Conservation (phyloP, 2,329 filamentous ascomycete genomes). For the Dothideomycetidae sp. region DNA sequence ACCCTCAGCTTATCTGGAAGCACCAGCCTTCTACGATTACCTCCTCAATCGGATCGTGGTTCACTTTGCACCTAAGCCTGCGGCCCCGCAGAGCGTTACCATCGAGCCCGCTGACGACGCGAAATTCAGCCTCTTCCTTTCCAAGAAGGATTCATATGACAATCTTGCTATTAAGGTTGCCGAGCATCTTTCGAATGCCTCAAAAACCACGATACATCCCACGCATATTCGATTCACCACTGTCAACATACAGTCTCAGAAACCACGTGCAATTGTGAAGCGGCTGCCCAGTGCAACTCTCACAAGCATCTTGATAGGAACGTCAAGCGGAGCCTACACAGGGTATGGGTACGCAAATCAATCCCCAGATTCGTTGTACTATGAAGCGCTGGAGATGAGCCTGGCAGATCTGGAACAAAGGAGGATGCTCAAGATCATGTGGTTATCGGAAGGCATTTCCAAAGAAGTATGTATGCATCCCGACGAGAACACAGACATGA, state of each 20-base stretch:
- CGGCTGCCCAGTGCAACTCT: conserved; percentile 57
- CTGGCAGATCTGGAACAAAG: conserved; percentile 86
- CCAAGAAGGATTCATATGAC: conserved; percentile 81
- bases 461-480: conserved; percentile 56
- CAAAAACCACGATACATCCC: conserved; percentile 44
- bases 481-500: neutral
- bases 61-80: conserved; percentile 53
- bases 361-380: conserved; percentile 60
- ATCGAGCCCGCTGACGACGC: conserved; percentile 38
- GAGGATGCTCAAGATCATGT: conserved; percentile 69
- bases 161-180: conserved; percentile 72
- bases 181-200: conserved; percentile 43
- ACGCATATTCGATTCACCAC: conserved; percentile 89
- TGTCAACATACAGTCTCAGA: conserved; percentile 60
- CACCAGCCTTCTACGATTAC: conserved; percentile 84
- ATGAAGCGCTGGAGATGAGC: conserved; percentile 88
- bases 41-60: conserved; percentile 71
- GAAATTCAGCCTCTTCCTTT: conserved; percentile 63
- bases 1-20: conserved; percentile 42
- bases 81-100: conserved; percentile 23
- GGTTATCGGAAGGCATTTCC: conserved; percentile 75
- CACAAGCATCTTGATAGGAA: conserved; percentile 53
- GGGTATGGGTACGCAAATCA: conserved; percentile 51
- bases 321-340: conserved; percentile 46
- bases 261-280: conserved; percentile 65